Evolutionary conservation across 441 rosid genomes (phyloP), one percentile per base, ranked within the genome.

Genomic region (Syzygium syzygioides): DNA sequence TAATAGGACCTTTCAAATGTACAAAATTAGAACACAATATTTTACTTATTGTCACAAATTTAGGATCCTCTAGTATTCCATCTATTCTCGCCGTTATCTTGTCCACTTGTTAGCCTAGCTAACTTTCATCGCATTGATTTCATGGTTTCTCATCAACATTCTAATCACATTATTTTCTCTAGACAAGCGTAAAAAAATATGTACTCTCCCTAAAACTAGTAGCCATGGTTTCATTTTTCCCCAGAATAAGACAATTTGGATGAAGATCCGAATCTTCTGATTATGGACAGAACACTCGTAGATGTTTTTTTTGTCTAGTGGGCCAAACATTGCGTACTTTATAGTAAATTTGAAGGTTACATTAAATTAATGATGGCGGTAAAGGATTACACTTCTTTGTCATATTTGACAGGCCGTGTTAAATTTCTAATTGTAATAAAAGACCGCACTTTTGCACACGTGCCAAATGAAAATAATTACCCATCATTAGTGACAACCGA

Each of bases 251-350:
- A 20, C 52, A 50, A 71, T 71, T 3, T 71, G n/a, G 50, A 20
- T 20, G 8, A 37, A 37, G 17, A 32, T 37, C 17, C 23, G 4
- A 71, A 37, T 7, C 79, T 68, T 68, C 26, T 5, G 1, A 68
- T 34, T 68, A 34, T 34, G 79, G 7, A 19, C 0, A 4, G 48
- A 32, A 68, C 12, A 68, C 9, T 37, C 6, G 15, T 23, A 11
- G 28, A 20, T 20, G 5, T 37, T 71, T 37, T 37, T 12, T 23
- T 12, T 13, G 28, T 71, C 25, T 4, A 28, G 12, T 2, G 8
- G 0, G 52, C 17, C 28, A 71, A 37, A 37, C 52, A 12, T 20
- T 37, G 17, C 6, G 25, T 4, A 3, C 4, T 1, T 23, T 23
- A 37, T 37, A 14, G n/a, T 37, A 23, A 71, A 15, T 37, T 3